These are phyloP conservation scores for Backusella sp. DNA, from an alignment of 192 early-diverging fungal genomes.

Conservation along the genomic window DNA sequence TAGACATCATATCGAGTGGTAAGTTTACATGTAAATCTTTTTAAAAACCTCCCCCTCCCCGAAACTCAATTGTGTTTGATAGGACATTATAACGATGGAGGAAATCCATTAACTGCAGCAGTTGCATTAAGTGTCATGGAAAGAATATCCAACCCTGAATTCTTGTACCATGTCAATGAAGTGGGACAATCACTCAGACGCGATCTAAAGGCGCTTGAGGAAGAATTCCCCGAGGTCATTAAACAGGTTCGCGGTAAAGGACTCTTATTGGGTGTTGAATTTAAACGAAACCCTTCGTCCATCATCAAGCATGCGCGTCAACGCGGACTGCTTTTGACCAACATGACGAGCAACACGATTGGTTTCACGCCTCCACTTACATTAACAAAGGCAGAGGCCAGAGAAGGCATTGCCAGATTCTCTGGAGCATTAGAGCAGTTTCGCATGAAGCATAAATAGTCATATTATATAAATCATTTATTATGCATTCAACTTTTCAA, in stretches of 20 bases:
- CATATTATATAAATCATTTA: neutral
- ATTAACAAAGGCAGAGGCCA: conserved; percentile 71
- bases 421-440: neutral
- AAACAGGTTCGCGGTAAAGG: conserved; percentile 80
- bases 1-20: conserved; percentile 71
- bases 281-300: conserved; percentile 57
- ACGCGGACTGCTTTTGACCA: conserved; percentile 63
- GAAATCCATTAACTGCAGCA: conserved; percentile 83
- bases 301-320: conserved; percentile 72
- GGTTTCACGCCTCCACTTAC: conserved; percentile 88
- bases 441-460: neutral
- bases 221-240: conserved; percentile 48
- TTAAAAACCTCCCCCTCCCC: neutral
- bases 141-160: conserved; percentile 65
- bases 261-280: conserved; percentile 82
- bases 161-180: conserved; percentile 66
- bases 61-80: conserved; percentile 73
- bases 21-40: neutral
- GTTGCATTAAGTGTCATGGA: conserved; percentile 72
- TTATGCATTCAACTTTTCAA: conserved; percentile 12
- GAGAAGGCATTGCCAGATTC: conserved; percentile 47
- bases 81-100: conserved; percentile 85
- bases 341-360: conserved; percentile 82
- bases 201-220: conserved; percentile 40
- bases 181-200: conserved; percentile 61